Conservation (phyloP, 768 basidiomycete species). For the Phanerochaete carnosa region DNA sequence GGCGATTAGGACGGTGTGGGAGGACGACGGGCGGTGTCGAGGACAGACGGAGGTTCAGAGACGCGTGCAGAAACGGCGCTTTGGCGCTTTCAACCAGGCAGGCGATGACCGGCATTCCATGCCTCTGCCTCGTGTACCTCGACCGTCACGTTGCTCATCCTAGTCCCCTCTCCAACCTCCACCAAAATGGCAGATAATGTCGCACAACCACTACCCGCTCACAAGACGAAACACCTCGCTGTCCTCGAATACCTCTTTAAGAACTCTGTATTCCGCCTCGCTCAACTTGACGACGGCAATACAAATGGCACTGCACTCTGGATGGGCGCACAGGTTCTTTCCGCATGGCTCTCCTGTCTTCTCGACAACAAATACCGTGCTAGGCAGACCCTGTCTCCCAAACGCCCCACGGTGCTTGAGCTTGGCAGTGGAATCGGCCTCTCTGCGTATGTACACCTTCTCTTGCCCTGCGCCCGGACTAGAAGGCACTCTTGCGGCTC, state of each 20-base stretch:
- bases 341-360: constrained; percentile 50
- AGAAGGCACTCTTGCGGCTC: neutral
- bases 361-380: constrained; percentile 25
- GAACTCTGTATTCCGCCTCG: constrained; percentile 39
- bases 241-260: constrained; percentile 45
- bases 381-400: constrained; percentile 8
- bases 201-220: constrained; percentile 43
- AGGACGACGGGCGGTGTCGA: constrained; percentile 11
- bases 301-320: constrained; percentile 83
- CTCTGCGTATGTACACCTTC: constrained; percentile 51
- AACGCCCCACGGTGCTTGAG: constrained; percentile 55
- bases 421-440: constrained; percentile 83
- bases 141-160: constrained; percentile 8
- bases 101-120: constrained; percentile 7
- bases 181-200: constrained; percentile 1
- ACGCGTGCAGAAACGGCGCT: constrained; percentile 11
- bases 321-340: constrained; percentile 78
- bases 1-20: neutral
- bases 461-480: neutral
- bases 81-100: constrained; percentile 10
- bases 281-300: constrained; percentile 55
- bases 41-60: constrained; percentile 11
- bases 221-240: constrained; percentile 60
- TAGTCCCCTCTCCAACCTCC: neutral
- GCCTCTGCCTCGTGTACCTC: constrained; percentile 14